Conservation (phyloP, 768 basidiomycete species). For the Rossbeevera mucosa region DNA sequence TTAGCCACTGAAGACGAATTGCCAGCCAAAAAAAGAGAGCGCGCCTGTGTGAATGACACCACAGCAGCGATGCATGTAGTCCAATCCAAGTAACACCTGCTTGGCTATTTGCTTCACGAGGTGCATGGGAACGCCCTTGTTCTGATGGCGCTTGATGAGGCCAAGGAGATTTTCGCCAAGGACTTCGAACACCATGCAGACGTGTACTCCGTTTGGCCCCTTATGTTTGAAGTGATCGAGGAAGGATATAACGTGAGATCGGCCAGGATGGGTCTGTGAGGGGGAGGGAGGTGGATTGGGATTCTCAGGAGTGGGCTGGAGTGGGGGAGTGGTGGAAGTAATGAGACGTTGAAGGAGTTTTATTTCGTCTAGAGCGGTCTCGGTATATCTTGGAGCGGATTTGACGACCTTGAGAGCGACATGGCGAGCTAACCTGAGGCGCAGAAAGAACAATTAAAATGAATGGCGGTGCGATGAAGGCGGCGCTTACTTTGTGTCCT, state of each 20-base stretch:
- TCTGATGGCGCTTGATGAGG: slow-evolving; percentile 96
- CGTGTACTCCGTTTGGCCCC: slow-evolving; percentile 94
- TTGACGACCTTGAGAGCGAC: slow-evolving; percentile 99
- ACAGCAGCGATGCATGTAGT: slow-evolving; percentile 97
- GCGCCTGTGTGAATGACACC: slow-evolving; percentile 92
- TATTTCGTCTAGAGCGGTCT: slow-evolving; percentile 98
- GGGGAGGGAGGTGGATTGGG: slow-evolving; percentile 50
- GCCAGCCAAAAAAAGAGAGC: slow-evolving; percentile 15
- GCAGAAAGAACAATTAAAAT: slow-evolving; percentile 11
- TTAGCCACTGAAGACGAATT: slow-evolving; percentile 3
- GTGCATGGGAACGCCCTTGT: slow-evolving; percentile 92
- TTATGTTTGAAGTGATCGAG: slow-evolving; percentile 97
- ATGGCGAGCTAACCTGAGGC: slow-evolving; percentile 80
- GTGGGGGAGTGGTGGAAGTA: slow-evolving; percentile 64
- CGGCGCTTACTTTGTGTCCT: slow-evolving; percentile 65
- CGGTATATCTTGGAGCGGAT: slow-evolving; percentile 93
- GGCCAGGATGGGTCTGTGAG: slow-evolving; percentile 75
- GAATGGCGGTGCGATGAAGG: background rate
- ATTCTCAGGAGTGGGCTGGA: slow-evolving; percentile 42
- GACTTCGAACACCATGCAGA: slow-evolving; percentile 99
- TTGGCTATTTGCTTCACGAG: slow-evolving; percentile 96
- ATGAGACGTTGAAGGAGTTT: slow-evolving; percentile 95
- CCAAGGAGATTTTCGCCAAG: slow-evolving; percentile 95
- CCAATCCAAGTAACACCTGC: slow-evolving; percentile 90
- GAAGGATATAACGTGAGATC: slow-evolving; percentile 94